phyloP scores from a whole-genome alignment of 2,329 filamentous ascomycete species.

The Sporothrix phasma region DNA sequence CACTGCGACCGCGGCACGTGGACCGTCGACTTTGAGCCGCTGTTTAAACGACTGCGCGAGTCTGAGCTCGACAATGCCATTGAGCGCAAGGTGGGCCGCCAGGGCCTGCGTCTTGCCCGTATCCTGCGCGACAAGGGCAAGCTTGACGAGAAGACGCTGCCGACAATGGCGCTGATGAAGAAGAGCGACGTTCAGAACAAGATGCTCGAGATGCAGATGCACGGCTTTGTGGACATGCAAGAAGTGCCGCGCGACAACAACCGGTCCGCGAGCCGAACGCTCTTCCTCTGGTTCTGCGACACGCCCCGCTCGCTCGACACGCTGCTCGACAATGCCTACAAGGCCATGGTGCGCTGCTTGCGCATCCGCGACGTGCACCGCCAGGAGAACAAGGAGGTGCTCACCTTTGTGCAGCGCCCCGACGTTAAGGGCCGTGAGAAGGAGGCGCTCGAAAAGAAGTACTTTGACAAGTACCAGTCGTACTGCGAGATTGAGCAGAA shows the following conservation, averaged over 20 bases:
- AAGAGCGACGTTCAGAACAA: constrained; percentile 77
- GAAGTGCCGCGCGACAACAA: constrained; percentile 85
- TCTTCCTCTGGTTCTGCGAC: constrained; percentile 92
- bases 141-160: constrained; percentile 85
- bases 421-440: constrained; percentile 81
- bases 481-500: constrained; percentile 59
- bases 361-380: constrained; percentile 73
- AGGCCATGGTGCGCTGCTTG: constrained; percentile 75
- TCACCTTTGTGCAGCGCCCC: constrained; percentile 72
- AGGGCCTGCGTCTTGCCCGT: constrained; percentile 72
- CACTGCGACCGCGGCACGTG: constrained; percentile 65
- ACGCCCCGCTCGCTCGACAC: constrained; percentile 58
- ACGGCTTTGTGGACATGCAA: constrained; percentile 81
- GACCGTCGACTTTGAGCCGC: constrained; percentile 70
- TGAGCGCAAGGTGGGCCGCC: constrained; percentile 62
- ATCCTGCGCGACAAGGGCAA: constrained; percentile 82
- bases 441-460: constrained; percentile 63
- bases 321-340: constrained; percentile 74
- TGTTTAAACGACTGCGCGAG: constrained; percentile 62
- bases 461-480: constrained; percentile 53
- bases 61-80: constrained; percentile 75
- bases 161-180: constrained; percentile 70
- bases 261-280: constrained; percentile 68
- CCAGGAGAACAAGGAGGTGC: constrained; percentile 57
- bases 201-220: constrained; percentile 75